Percentiles rank a stretch among this genome's conserved stretches.
These are phyloP conservation scores for Themeda triandra DNA, from an alignment of 176 grass and related monocot species.

Conservation along the genomic window DNA sequence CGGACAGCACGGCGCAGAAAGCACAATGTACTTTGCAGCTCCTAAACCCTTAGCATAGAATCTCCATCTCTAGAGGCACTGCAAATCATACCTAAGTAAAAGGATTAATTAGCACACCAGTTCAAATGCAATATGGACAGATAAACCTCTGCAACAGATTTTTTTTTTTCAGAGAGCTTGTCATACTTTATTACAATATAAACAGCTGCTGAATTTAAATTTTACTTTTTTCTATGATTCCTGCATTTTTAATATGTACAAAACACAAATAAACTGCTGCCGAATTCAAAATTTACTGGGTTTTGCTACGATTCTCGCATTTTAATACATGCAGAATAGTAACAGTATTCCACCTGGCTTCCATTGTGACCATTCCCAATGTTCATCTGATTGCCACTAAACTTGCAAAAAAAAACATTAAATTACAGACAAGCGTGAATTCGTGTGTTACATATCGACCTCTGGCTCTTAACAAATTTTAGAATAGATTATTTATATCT, in stretches of 20 bases:
- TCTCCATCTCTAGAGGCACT: conserved; percentile 5
- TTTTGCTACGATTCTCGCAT: background rate
- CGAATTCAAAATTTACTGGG: background rate
- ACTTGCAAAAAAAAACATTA: background rate
- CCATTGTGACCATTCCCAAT: background rate
- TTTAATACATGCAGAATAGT: background rate
- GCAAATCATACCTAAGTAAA: conserved; percentile 24
- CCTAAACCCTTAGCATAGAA: background rate
- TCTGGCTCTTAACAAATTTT: background rate
- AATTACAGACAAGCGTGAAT: background rate
- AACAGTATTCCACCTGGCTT: background rate
- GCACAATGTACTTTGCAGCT: background rate
- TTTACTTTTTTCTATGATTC: background rate
- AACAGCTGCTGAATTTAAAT: background rate
- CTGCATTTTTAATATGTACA: background rate
- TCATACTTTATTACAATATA: background rate
- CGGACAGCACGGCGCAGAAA: background rate
- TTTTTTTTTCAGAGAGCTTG: background rate
- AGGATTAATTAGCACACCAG: background rate
- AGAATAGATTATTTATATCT: background rate
- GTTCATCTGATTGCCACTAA: background rate
- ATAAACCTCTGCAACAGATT: background rate
- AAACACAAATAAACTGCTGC: background rate
- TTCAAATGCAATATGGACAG: background rate
- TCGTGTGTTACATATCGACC: background rate